phyloP scores from a whole-genome alignment of 1,284 basidiomycete species.

The Malassezia equina region DNA sequence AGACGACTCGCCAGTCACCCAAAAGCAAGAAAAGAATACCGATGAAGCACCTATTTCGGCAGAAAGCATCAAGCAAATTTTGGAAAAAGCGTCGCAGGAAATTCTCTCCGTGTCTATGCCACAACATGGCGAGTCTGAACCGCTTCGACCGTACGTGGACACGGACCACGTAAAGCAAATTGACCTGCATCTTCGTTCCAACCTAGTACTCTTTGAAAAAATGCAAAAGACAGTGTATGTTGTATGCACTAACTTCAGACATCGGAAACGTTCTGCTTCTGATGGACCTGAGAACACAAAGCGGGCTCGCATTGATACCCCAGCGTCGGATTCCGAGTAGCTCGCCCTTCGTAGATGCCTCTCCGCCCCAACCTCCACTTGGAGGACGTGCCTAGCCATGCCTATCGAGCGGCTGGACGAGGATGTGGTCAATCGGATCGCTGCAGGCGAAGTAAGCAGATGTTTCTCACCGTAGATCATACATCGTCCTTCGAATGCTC shows the following conservation, averaged over 20 bases:
- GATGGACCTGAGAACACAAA: neutral
- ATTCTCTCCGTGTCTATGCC: conserved; percentile 18
- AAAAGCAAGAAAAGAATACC: neutral
- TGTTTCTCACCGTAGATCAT: conserved; percentile 56
- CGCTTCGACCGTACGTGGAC: conserved; percentile 14
- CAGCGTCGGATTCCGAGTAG: conserved; percentile 3
- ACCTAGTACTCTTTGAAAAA: neutral
- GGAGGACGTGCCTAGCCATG: neutral
- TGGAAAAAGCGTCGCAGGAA: neutral
- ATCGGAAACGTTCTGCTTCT: conserved; percentile 4
- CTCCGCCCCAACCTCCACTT: neutral
- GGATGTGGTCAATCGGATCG: conserved; percentile 57
- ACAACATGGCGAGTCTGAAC: conserved; percentile 10
- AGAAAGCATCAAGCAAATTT: neutral
- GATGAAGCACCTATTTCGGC: neutral
- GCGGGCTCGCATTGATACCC: conserved; percentile 4
- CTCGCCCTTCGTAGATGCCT: neutral
- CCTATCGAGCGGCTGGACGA: conserved; percentile 46
- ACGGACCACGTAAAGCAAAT: conserved; percentile 29
- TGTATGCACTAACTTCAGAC: neutral
- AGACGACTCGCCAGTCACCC: neutral
- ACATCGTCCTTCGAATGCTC: conserved; percentile 83
- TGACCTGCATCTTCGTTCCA: conserved; percentile 16
- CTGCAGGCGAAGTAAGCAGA: conserved; percentile 53
- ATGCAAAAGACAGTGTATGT: neutral